phyloP scores from a whole-genome alignment of 2,329 filamentous ascomycete genomes.

The Fusarium albosuccineum region DNA sequence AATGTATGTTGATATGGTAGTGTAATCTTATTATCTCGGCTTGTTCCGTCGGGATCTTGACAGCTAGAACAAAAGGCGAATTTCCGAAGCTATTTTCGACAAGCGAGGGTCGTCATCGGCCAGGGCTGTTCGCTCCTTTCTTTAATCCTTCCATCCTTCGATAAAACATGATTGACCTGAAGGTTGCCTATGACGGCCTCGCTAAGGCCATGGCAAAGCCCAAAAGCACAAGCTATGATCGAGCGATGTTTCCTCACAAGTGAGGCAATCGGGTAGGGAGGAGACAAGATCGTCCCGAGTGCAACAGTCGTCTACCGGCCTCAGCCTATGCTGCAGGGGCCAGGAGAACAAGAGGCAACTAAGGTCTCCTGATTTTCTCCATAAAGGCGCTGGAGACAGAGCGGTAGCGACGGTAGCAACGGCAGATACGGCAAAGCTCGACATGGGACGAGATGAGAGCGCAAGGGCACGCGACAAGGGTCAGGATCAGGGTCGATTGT shows the following conservation, averaged over 20 bases:
- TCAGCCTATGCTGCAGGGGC: constrained; percentile 8
- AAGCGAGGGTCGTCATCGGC: neutral
- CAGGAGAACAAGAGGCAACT: constrained; percentile 2
- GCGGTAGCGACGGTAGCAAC: constrained; percentile 34
- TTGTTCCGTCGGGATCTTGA: neutral
- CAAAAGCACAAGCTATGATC: neutral
- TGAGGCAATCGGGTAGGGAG: constrained; percentile 8
- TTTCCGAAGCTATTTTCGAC: constrained; percentile 6
- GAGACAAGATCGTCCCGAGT: constrained; percentile 12
- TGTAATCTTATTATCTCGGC: constrained; percentile 6
- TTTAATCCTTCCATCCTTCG: neutral
- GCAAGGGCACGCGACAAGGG: neutral
- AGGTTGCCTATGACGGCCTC: constrained; percentile 3
- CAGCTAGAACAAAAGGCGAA: neutral
- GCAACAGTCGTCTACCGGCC: constrained; percentile 5
- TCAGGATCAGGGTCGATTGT: constrained; percentile 31
- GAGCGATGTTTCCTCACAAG: constrained; percentile 4
- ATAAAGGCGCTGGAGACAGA: constrained; percentile 7
- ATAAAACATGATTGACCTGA: neutral
- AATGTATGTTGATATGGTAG: neutral
- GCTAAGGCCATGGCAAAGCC: neutral
- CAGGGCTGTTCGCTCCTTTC: neutral
- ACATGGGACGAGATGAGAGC: constrained; percentile 20
- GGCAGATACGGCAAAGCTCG: constrained; percentile 18
- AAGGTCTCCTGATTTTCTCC: constrained; percentile 26